Evolutionary conservation across 495 filamentous ascomycete genomes (phyloP).

Genomic region (Podospora australis): DNA sequence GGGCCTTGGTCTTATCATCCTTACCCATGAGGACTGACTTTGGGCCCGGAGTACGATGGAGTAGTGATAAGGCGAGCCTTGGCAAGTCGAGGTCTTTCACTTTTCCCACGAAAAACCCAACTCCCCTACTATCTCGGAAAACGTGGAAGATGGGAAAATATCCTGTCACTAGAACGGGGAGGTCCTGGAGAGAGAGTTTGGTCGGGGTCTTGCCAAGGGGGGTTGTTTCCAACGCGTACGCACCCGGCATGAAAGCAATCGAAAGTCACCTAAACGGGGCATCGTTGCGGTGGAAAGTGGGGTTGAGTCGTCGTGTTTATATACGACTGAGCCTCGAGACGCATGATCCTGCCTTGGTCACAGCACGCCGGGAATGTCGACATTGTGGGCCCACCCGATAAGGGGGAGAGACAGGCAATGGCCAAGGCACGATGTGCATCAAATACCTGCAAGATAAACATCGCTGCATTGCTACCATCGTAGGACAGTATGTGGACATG

Average conservation of each 20-base stretch:
- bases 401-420: background rate
- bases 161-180: background rate
- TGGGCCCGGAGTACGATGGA: background rate
- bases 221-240: no score
- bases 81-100: no score
- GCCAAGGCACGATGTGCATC: background rate
- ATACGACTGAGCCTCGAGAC: no score
- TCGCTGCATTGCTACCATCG: no score
- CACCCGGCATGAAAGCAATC: no score
- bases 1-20: background rate
- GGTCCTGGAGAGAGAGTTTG: background rate
- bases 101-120: background rate
- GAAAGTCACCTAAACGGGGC: no score
- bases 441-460: background rate
- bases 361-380: background rate
- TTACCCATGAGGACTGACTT: background rate
- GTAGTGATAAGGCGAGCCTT: background rate
- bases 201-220: no score
- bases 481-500: no score
- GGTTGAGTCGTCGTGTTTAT: no score
- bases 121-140: background rate
- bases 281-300: no score
- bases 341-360: no score
- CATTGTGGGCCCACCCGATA: background rate
- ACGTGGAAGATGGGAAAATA: background rate